A percentile compares a stretch with the other conserved stretches of the same genome.
phyloP scores from a whole-genome alignment of 352 stramenopile genomes.

The Globisporangium nagaii region DNA sequence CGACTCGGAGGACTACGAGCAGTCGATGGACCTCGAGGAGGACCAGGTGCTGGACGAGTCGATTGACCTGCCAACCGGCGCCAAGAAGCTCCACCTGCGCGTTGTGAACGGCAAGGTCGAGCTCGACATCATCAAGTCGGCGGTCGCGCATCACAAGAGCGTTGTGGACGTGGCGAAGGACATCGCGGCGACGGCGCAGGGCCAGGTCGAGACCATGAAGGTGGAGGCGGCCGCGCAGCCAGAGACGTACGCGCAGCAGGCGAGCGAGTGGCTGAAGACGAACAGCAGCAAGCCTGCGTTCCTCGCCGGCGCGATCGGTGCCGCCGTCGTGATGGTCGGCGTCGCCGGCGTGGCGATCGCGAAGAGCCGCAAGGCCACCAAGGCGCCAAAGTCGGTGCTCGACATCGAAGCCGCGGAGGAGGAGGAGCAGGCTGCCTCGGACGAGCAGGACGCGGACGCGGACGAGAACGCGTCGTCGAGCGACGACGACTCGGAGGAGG shows the following conservation, averaged over 20 bases:
- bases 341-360: slow-evolving; percentile 36
- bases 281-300: slow-evolving; percentile 31
- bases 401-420: slow-evolving; percentile 26
- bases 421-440: slow-evolving; percentile 26
- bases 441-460: slow-evolving; percentile 30
- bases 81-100: slow-evolving; percentile 39
- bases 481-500: slow-evolving; percentile 39
- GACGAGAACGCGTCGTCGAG: slow-evolving; percentile 22
- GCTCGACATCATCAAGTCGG: slow-evolving; percentile 44
- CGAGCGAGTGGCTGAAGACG: slow-evolving; percentile 33
- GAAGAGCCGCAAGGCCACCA: slow-evolving; percentile 35
- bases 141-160: slow-evolving; percentile 7
- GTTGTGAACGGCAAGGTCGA: slow-evolving; percentile 44
- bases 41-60: slow-evolving; percentile 33
- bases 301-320: slow-evolving; percentile 34
- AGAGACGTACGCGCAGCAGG: slow-evolving; percentile 35
- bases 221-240: slow-evolving; percentile 12
- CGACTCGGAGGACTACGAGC: slow-evolving; percentile 40
- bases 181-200: too few relatives aligned
- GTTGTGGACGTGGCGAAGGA: slow-evolving; percentile 15
- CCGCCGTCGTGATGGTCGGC: slow-evolving; percentile 39
- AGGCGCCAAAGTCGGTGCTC: slow-evolving; percentile 33
- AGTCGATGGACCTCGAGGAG: slow-evolving; percentile 39
- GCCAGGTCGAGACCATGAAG: slow-evolving; percentile 15
- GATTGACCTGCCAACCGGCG: slow-evolving; percentile 41